Percentiles rank a stretch among this genome's conserved stretches.
These are phyloP conservation scores for Candida argentea DNA, from an alignment of 805 yeast species.

Conservation along the genomic window DNA sequence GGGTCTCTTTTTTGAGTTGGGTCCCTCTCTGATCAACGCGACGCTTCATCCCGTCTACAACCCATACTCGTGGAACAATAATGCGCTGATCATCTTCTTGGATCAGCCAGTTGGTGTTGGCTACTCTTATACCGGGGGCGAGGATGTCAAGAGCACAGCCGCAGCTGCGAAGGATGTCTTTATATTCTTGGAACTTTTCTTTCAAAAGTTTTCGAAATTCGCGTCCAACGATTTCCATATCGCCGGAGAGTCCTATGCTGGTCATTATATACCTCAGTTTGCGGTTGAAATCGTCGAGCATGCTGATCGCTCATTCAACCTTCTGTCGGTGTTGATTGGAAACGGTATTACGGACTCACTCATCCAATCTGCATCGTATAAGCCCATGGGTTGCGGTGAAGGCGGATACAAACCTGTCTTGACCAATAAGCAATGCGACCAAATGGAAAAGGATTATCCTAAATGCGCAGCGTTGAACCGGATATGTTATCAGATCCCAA, in stretches of 20 bases:
- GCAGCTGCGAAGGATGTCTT: conserved; percentile 13
- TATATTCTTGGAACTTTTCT: conserved; percentile 15
- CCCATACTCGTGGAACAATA: conserved; percentile 20
- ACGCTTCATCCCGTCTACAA: conserved; percentile 15
- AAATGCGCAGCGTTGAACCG: conserved; percentile 22
- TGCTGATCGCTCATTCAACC: conserved; percentile 17
- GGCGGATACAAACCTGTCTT: conserved; percentile 33
- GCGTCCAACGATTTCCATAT: conserved; percentile 13
- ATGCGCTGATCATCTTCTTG: conserved; percentile 18
- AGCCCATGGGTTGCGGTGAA: conserved; percentile 38
- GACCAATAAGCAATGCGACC: conserved; percentile 19
- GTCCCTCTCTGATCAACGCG: conserved; percentile 17
- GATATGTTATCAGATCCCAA: conserved; percentile 21
- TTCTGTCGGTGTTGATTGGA: conserved; percentile 32
- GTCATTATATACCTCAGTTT: conserved; percentile 16
- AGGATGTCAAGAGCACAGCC: conserved; percentile 8
- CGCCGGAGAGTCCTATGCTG: conserved; percentile 18
- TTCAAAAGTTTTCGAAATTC: conserved; percentile 15
- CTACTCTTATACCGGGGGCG: conserved; percentile 13
- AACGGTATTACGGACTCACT: conserved; percentile 36
- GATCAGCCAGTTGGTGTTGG: conserved; percentile 20
- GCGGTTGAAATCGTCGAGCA: conserved; percentile 13
- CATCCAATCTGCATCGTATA: conserved; percentile 28
- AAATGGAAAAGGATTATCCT: conserved; percentile 24
- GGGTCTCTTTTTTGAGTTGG: conserved; percentile 22